A percentile compares a stretch with the other conserved stretches of the same genome.
These are phyloP conservation scores for Chaetomium sp. DNA, from an alignment of 2,329 filamentous ascomycete genomes.

Conservation along the genomic window DNA sequence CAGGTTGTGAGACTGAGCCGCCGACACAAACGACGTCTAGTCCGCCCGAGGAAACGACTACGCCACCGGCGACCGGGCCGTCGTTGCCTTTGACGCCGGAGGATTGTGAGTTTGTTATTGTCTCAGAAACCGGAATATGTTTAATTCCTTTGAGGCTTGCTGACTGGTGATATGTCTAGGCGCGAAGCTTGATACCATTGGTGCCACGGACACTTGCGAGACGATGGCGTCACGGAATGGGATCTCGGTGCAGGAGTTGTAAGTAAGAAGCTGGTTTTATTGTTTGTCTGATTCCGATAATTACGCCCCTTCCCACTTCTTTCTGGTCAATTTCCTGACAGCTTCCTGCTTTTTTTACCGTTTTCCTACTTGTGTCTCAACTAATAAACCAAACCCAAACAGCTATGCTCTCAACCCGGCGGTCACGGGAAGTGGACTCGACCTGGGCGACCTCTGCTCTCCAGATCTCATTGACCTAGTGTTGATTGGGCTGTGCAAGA, in stretches of 20 bases:
- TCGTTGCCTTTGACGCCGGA: constrained; percentile 3
- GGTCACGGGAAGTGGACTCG: constrained; percentile 15
- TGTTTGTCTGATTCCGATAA: too few species aligned
- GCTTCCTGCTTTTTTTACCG: neutral
- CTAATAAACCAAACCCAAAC: neutral
- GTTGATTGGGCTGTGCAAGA: constrained; percentile 22
- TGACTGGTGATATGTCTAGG: too few species aligned
- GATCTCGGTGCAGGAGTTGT: too few species aligned
- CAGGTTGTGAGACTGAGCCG: neutral
- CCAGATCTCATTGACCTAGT: constrained; percentile 5
- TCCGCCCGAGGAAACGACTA: neutral
- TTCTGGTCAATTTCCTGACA: too few species aligned
- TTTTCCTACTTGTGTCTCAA: neutral
- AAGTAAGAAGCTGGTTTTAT: too few species aligned
- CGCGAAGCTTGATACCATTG: too few species aligned
- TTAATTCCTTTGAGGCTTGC: too few species aligned
- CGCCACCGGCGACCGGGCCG: constrained; percentile 11
- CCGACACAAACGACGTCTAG: constrained; percentile 7
- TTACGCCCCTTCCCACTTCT: too few species aligned
- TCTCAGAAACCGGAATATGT: too few species aligned
- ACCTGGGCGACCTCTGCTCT: constrained; percentile 14
- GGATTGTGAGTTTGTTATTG: constrained; percentile 16
- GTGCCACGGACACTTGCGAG: too few species aligned
- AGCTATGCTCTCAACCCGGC: constrained; percentile 23
- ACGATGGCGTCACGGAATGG: too few species aligned